Percentiles rank a stretch among this genome's conserved stretches.
Conservation (phyloP, 129 eudicot species). For the sunflower (Helianthus annuus) region HanXRQr2.0-SUNRISE NC_035435.2:173715776-173716275, state of each 20-base stretch:
- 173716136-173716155: too few species aligned
- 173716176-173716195: too few species aligned
- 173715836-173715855: neutral
- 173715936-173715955: slow-evolving; percentile 18
- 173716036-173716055: neutral
- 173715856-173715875: slow-evolving; percentile 16
- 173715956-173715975: neutral
- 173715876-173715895: slow-evolving; percentile 30
- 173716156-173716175: too few species aligned
- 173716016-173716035: neutral
- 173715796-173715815: too few species aligned
- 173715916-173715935: slow-evolving; percentile 8
- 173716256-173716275: too few species aligned
- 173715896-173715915: neutral
- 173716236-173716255: too few species aligned
- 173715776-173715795: too few species aligned
- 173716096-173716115: too few species aligned
- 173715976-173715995: neutral
- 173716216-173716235: too few species aligned
- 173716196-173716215: too few species aligned
- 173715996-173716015: neutral
- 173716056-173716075: neutral
- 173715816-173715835: too few species aligned
- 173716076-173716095: slow-evolving; percentile 9
- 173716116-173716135: too few species aligned